Base-by-base conservation (phyloP, 257 asterid species). In the Scutellaria galericulata region DNA sequence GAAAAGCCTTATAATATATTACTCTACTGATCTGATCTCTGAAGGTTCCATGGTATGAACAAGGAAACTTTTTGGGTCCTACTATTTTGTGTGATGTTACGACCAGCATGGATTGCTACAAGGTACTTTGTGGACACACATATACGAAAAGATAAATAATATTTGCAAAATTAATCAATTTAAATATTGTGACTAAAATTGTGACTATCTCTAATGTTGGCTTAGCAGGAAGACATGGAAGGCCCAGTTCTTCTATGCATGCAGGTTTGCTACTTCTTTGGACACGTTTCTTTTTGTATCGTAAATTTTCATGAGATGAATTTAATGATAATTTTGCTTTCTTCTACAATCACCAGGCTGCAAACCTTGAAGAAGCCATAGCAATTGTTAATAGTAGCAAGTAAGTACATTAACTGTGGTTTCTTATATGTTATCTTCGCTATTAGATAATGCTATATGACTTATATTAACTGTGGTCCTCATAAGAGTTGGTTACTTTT, bases 161-260 rank as follows among this genome's bases (percentile, higher is more conserved):
- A 22, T 10, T 50, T 47, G 10, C 7, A 35, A 27, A 22, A 9
- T 6, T 7, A n/a, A 41, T 66, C 14, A 51, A 48, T 46, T 66
- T 11, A 14, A 35, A n/a, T n/a, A n/a, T n/a, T 41, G 55, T 47
- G 12, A 51, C 51, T 15, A 50, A 15, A 47, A 50, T 10, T 63
- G 62, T 54, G 41, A 1, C 37, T 31, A 31, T 31, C 37, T 31
- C 37, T 31, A 31, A 2, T 31, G 37, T 31, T 31, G 37, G 37
- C 72, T 64, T 75, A 22, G 60, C 83, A 83, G 85, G 87, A 83
- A 75, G 78, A 80, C 61, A 73, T 83, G 79, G 73, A 39, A 22
- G 83, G 87, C 66, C 87, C 87, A 24, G 83, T 83, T 60, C 87
- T 83, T 72, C 87, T 83, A 42, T 83, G 87, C 67, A 83, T 83